Evolutionary conservation across 441 rosid species (phyloP), one percentile per base, ranked within the genome.

Genomic region (Geranium incanum): DNA sequence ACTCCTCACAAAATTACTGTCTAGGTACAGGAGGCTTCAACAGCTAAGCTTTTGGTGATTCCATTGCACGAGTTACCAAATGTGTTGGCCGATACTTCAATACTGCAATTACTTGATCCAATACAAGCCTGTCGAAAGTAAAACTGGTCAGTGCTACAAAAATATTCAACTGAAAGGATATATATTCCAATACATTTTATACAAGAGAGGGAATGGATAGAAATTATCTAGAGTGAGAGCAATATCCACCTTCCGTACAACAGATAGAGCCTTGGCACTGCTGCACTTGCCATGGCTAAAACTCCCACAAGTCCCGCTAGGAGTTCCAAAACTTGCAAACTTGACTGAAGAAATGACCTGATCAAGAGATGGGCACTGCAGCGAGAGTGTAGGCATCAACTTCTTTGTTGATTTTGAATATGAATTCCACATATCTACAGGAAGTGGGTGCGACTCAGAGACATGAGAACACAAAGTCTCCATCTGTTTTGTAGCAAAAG

Each of bases 301-400:
- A 74, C 88, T 82, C 57, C 99, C 97, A 33, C 99, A 95, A 68
- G 85, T 80, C 50, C 99, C 97, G 0, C 68, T 67, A 9, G 97
- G 96, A 77, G 88, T 90, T 79, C 99, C 97, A 21, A 85, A 95
- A 82, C 97, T 92, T 69, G 96, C 97, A 71, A 90, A 95, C 39
- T 78, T 88, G 64, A 92, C 77, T 59, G 94, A 85, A 64, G 97
- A 88, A 72, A 95, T 95, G 36, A 83, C 85, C 71, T 92, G 97
- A 75, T 81, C 70, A 0, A 97, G 84, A 70, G 69, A 45, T 5
- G 87, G 96, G 70, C 99, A 95, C 19, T 71, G 72, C 12, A 95
- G 78, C 1, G 84, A 82, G 8, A 95, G 81, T 48, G 76, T 60
- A 28, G 99, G 87, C 3, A 74, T 78, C 15, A 81, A 71, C 75